A percentile compares a stretch with the other conserved stretches of the same genome.
Conservation (phyloP, 192 early-diverging fungal species). For the Dimargaris cristalligena region DNA sequence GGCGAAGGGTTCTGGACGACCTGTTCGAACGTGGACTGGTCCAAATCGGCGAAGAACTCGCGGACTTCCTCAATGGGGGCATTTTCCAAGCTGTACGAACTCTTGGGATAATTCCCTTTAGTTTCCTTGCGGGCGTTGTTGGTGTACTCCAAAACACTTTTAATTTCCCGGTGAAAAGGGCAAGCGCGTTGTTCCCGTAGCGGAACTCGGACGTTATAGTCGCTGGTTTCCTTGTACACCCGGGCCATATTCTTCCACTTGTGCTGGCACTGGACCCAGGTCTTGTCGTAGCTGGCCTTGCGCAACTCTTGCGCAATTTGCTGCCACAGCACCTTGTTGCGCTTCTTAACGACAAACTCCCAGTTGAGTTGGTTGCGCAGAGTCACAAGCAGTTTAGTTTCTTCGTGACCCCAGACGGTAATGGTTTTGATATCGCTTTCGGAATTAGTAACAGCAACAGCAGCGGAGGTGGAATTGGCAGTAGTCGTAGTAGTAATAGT, state of each 20-base stretch:
- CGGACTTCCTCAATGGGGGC: too few species aligned
- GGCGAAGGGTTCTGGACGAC: too few species aligned
- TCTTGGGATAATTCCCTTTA: too few species aligned
- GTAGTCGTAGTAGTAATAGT: too few species aligned
- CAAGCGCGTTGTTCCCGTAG: not conserved
- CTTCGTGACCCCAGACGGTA: not conserved
- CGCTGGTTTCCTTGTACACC: slow-evolving; percentile 2
- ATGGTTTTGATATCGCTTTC: too few species aligned
- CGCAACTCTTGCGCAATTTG: not conserved
- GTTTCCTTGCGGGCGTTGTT: too few species aligned
- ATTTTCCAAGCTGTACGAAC: too few species aligned
- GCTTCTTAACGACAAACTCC: not conserved
- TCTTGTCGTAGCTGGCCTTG: not conserved
- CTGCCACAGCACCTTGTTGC: slow-evolving; percentile 7
- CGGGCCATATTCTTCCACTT: slow-evolving; percentile 11
- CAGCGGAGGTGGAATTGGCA: too few species aligned
- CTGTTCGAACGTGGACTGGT: too few species aligned
- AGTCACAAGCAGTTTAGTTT: not conserved
- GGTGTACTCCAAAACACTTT: too few species aligned
- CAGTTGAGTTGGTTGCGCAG: not conserved
- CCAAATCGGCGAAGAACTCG: too few species aligned
- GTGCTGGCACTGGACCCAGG: slow-evolving; percentile 10
- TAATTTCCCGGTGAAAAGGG: not conserved
- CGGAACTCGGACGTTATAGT: not conserved
- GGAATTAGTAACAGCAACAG: too few species aligned